These are phyloP conservation scores for Spathaspora gorwiae DNA, from an alignment of 805 yeast genomes.

Conservation along the genomic window DNA sequence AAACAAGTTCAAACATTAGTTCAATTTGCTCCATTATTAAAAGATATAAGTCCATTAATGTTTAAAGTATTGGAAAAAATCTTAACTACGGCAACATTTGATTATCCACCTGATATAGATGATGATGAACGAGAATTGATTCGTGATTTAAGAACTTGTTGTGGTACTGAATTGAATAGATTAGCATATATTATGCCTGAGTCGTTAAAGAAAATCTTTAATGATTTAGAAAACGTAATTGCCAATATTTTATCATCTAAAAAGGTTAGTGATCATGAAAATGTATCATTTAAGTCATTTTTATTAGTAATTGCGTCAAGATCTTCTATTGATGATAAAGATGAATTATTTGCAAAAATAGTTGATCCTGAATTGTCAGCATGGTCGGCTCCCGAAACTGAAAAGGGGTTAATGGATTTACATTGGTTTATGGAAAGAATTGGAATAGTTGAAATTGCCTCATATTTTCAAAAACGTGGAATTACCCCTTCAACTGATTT, in stretches of 20 bases:
- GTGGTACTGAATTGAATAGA: conserved; percentile 92
- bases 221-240: conserved; percentile 79
- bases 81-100: conserved; percentile 77
- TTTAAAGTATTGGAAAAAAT: conserved; percentile 82
- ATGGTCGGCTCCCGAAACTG: conserved; percentile 90
- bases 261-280: conserved; percentile 83
- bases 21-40: conserved; percentile 86
- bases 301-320: conserved; percentile 87
- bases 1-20: conserved; percentile 89
- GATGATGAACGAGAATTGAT: conserved; percentile 77
- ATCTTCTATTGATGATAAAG: conserved; percentile 67
- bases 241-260: conserved; percentile 61
- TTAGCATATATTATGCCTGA: conserved; percentile 95
- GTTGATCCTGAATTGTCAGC: conserved; percentile 91
- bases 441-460: conserved; percentile 91
- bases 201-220: conserved; percentile 71
- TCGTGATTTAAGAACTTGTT: conserved; percentile 81
- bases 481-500: conserved; percentile 75
- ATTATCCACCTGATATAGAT: conserved; percentile 60
- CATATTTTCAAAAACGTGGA: conserved; percentile 78
- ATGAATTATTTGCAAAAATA: conserved; percentile 73
- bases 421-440: conserved; percentile 98
- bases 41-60: conserved; percentile 69
- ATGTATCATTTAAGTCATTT: conserved; percentile 90
- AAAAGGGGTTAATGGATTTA: conserved; percentile 80